Conservation (phyloP, 305 asterid species). For the Stenogyne calaminthoides region DNA sequence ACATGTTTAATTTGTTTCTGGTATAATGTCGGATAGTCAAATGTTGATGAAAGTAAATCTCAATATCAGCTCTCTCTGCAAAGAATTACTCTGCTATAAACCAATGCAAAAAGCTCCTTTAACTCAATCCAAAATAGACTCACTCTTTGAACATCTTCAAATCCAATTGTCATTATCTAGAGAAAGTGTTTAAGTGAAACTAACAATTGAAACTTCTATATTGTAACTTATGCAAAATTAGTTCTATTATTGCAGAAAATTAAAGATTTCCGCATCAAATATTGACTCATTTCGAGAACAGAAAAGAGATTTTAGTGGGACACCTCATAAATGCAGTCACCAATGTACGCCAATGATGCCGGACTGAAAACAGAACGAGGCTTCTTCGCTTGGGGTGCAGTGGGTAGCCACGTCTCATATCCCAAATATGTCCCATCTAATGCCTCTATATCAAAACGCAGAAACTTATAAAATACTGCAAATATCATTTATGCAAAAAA, state of each 20-base stretch:
- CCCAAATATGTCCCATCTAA: slow-evolving; percentile 63
- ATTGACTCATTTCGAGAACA: background rate
- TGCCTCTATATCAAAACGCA: slow-evolving; percentile 34
- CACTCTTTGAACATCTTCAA: slow-evolving; percentile 1
- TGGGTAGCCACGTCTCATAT: slow-evolving; percentile 80
- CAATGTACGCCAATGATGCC: slow-evolving; percentile 87
- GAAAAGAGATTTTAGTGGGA: background rate
- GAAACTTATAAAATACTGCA: slow-evolving; percentile 2
- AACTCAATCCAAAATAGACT: background rate
- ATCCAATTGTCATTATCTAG: background rate
- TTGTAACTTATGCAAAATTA: background rate
- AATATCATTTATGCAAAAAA: background rate
- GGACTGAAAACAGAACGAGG: slow-evolving; percentile 87
- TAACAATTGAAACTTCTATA: background rate
- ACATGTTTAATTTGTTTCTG: background rate
- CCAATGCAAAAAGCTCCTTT: slow-evolving; percentile 1
- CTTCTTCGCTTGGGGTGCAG: slow-evolving; percentile 78
- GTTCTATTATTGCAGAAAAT: background rate
- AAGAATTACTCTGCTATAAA: background rate
- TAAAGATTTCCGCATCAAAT: slow-evolving; percentile 8
- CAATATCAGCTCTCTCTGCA: background rate
- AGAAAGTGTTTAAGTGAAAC: background rate
- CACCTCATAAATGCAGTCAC: slow-evolving; percentile 94
- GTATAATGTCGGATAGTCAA: background rate
- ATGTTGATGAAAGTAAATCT: slow-evolving; percentile 9